phyloP scores from a whole-genome alignment of 2,329 filamentous ascomycete genomes.

The Botrytis elliptica region DNA sequence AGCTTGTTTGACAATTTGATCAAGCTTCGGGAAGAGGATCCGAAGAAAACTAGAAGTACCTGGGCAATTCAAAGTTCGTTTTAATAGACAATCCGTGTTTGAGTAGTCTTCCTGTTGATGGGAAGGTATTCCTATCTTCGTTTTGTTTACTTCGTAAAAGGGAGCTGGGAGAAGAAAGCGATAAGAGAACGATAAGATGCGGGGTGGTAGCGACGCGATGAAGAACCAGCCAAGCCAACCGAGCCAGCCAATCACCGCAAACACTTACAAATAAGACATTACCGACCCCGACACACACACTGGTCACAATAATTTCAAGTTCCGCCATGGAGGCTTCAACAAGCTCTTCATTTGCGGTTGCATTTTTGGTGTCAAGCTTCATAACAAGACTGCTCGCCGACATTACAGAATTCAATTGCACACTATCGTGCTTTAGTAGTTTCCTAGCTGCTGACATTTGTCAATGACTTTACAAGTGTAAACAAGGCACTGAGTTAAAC shows the following conservation, averaged over 20 bases:
- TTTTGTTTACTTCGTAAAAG: not conserved
- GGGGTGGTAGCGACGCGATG: not conserved
- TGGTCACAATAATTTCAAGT: too few species aligned
- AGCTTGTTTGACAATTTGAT: not conserved
- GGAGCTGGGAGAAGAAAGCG: not conserved
- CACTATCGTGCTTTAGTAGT: not conserved
- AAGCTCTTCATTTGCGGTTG: not conserved
- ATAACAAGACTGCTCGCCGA: not conserved
- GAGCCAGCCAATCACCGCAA: not conserved
- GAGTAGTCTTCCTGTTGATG: not conserved
- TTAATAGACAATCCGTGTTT: not conserved
- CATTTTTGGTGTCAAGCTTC: not conserved
- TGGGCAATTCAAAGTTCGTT: too few species aligned
- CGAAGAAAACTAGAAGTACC: not conserved
- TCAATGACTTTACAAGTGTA: not conserved
- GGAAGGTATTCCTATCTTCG: not conserved
- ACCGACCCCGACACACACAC: too few species aligned
- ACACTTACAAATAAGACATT: not conserved
- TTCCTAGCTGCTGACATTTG: not conserved
- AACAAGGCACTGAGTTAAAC: not conserved
- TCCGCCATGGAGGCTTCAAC: too few species aligned
- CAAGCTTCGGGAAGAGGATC: not conserved
- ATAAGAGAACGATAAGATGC: slow-evolving; percentile 3
- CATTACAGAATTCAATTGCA: not conserved
- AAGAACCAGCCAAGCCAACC: not conserved